These are phyloP conservation scores for Chrysanthemum makinoi DNA, from an alignment of 129 eudicot species.

Conservation along the genomic window DNA sequence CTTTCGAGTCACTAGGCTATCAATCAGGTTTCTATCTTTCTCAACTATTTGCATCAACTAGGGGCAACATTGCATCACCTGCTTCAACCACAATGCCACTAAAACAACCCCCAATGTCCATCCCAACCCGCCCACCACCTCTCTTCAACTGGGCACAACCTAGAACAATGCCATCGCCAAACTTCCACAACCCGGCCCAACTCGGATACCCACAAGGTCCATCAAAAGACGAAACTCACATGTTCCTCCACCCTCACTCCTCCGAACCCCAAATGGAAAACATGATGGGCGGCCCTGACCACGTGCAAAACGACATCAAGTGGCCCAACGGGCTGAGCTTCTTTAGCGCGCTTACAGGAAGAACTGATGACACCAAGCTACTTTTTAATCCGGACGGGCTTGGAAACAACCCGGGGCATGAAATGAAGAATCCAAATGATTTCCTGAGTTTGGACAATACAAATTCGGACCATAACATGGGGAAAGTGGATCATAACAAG, in stretches of 20 bases:
- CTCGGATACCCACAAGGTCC: constrained; percentile 52
- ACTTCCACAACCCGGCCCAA: constrained; percentile 53
- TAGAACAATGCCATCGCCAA: constrained; percentile 63
- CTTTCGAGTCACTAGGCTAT: constrained; percentile 87
- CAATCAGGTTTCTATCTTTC: constrained; percentile 91
- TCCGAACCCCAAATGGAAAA: constrained; percentile 67
- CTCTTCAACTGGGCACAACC: constrained; percentile 80
- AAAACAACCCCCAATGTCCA: constrained; percentile 46
- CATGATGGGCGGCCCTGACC: constrained; percentile 61
- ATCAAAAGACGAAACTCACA: constrained; percentile 80
- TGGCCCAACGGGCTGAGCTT: constrained; percentile 92
- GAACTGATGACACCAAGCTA: constrained; percentile 69
- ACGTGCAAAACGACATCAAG: constrained; percentile 66
- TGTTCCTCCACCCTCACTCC: constrained; percentile 85
- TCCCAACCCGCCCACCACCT: constrained; percentile 66
- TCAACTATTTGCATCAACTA: constrained; percentile 80
- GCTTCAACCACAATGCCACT: constrained; percentile 49
- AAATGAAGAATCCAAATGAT: constrained; percentile 60
- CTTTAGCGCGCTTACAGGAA: constrained; percentile 71
- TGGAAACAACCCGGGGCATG: constrained; percentile 61
- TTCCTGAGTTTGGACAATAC: constrained; percentile 85
- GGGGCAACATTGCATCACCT: constrained; percentile 39
- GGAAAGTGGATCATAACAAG: constrained; percentile 70
- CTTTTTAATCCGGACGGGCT: constrained; percentile 64
- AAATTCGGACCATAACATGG: constrained; percentile 34